Base-by-base conservation (phyloP, 176 grass and related monocot species). In the Carex kokanica region DNA sequence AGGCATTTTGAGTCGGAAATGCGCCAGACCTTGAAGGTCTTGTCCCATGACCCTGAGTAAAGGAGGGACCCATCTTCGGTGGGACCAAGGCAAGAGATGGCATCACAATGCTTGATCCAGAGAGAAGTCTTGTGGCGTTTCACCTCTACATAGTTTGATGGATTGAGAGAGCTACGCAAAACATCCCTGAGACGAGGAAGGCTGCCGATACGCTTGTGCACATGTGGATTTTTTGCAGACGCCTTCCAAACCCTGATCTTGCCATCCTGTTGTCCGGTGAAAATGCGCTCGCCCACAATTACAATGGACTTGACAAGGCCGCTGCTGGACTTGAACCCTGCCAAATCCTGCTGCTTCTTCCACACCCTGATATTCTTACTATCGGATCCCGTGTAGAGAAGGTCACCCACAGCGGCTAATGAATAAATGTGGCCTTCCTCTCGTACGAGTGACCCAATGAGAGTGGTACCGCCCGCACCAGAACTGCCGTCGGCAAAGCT, bases 351-450 rank as follows among this genome's bases (percentile, higher is more conserved):
- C 92, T 97, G 94, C 83, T 94, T 97, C 85, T 88, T 91, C 94
- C 94, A 97, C 0, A 97, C 88, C 85, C 94, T 86, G 87, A 97
- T 97, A 82, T 97, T 97, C 94, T 97, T 97, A 92, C 94, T 97
- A 84, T 97, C 94, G 0, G 92, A 97, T 7, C 94, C 94, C 0
- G 92, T 94, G 90, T 97, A 97, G 13, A 97, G 92, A 1, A 93
- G 86, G 81, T 94, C 90, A 10, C 72, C 84, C 59, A 90, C 85
- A 41, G 92, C 94, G 21, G 94, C 87, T 9, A 97, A 86, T 51
- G 94, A 97, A 85, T 97, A 94, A 86, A 97, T 97, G 78, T 97
- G 90, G 10, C 94, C 94, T 64, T 94, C 92, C 81, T 94, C 94
- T 75, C 92, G 63, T 41, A 97, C 90, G 4, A 97, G 87, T 16